phyloP scores from a whole-genome alignment of 2,329 filamentous ascomycete genomes.

The Trichoderma atroviride region DNA sequence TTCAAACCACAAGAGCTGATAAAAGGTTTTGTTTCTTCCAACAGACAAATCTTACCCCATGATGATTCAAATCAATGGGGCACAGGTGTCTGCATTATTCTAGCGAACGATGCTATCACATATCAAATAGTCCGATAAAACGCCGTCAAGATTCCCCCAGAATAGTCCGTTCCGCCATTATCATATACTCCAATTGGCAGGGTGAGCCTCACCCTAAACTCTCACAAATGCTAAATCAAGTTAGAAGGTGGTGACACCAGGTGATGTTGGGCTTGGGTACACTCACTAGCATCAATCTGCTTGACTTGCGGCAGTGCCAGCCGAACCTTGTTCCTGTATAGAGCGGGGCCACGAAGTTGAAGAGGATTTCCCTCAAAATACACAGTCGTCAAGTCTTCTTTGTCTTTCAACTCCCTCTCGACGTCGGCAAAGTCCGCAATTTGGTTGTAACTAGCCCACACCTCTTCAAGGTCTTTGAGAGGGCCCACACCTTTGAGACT shows the following conservation, averaged over 20 bases:
- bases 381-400: slow-evolving; percentile 80
- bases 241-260: not conserved
- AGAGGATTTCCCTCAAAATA: slow-evolving; percentile 96
- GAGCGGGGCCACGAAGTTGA: slow-evolving; percentile 74
- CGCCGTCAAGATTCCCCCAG: slow-evolving; percentile 1
- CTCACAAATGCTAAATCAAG: slow-evolving; percentile 27
- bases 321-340: slow-evolving; percentile 93
- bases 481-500: slow-evolving; percentile 72
- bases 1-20: not conserved
- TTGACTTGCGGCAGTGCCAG: slow-evolving; percentile 83
- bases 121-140: not conserved
- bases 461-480: slow-evolving; percentile 75
- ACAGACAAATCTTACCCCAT: not conserved
- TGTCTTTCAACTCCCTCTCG: slow-evolving; percentile 75
- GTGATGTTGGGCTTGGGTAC: not conserved
- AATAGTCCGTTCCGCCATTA: not conserved
- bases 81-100: slow-evolving; percentile 9
- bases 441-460: slow-evolving; percentile 93
- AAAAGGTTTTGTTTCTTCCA: not conserved
- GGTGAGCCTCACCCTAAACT: slow-evolving; percentile 13
- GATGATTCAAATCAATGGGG: not conserved
- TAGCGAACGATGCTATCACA: slow-evolving; percentile 1
- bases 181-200: not conserved
- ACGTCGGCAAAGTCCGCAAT: slow-evolving; percentile 80
- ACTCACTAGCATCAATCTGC: slow-evolving; percentile 98